Evolutionary conservation across 1,139 yeast genomes (phyloP).

Genomic region (Candida tetrigidarum): DNA sequence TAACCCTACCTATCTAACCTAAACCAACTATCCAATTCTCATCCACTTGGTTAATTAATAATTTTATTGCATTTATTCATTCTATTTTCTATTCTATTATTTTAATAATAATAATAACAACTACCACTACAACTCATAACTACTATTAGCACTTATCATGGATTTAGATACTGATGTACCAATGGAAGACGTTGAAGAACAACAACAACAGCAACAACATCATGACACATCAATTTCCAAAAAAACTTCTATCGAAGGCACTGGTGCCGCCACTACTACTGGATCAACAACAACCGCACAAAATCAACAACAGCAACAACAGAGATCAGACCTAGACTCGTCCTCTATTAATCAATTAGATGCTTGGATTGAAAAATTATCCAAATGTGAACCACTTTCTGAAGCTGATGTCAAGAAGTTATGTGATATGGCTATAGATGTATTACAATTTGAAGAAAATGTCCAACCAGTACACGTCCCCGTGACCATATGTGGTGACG

Average conservation of each 20-base stretch:
- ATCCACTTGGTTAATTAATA: no score
- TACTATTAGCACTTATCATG: no score
- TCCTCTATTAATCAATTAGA: slow-evolving; percentile 68
- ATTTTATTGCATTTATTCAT: neutral
- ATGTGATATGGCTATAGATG: slow-evolving; percentile 91
- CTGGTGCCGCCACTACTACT: slow-evolving; percentile 11
- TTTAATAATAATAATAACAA: no score
- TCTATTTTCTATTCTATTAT: neutral
- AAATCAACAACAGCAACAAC: slow-evolving; percentile 4
- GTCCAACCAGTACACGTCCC: slow-evolving; percentile 96
- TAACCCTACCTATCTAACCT: no score
- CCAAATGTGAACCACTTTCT: slow-evolving; percentile 80
- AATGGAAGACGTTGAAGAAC: slow-evolving; percentile 70
- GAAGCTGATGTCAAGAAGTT: slow-evolving; percentile 82
- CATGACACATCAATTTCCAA: slow-evolving; percentile 21
- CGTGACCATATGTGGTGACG: slow-evolving; percentile 96
- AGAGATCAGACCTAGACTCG: slow-evolving; percentile 15
- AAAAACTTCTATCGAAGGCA: slow-evolving; percentile 10
- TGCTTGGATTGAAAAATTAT: slow-evolving; percentile 81
- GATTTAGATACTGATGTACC: slow-evolving; percentile 72
- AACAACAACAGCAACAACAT: slow-evolving; percentile 28
- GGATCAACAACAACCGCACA: slow-evolving; percentile 7
- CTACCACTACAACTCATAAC: no score
- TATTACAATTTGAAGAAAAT: slow-evolving; percentile 87
- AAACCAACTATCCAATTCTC: no score